Conservation (phyloP, 306 rosid species). For the Prosopis cineraria region DNA sequence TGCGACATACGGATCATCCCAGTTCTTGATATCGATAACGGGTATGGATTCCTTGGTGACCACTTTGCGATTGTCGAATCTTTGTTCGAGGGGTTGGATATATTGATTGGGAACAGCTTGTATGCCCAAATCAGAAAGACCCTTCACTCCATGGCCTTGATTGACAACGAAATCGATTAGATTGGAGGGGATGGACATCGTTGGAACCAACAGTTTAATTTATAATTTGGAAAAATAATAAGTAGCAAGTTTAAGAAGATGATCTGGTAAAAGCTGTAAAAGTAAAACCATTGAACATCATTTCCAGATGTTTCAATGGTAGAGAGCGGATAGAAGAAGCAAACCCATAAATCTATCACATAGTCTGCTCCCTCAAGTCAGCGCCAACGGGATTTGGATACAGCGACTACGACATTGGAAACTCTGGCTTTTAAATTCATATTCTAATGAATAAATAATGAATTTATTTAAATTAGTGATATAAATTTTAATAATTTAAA, state of each 20-base stretch:
- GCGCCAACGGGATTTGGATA: too few species aligned
- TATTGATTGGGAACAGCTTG: constrained; percentile 38
- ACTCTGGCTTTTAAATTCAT: too few species aligned
- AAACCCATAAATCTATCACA: too few species aligned
- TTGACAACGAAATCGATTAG: constrained; percentile 44
- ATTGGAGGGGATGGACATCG: constrained; percentile 32
- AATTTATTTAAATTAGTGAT: too few species aligned
- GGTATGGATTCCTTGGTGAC: constrained; percentile 35
- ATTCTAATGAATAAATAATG: too few species aligned
- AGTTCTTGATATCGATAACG: constrained; percentile 48
- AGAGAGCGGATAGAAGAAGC: too few species aligned
- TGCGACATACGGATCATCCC: constrained; percentile 42
- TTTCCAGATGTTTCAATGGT: too few species aligned
- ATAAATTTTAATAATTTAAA: too few species aligned
- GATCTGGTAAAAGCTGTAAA: too few species aligned
- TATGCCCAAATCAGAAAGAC: constrained; percentile 42
- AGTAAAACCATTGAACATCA: too few species aligned
- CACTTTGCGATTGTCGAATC: constrained; percentile 36
- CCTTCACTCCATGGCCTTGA: constrained; percentile 49
- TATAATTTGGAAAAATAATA: background rate
- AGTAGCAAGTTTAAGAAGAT: background rate
- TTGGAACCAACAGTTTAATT: background rate
- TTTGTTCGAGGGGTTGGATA: constrained; percentile 39
- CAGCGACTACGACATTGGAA: too few species aligned
- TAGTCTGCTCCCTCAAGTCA: too few species aligned